phyloP scores from a whole-genome alignment of 129 eudicot genomes.

The Lonicera japonica region DNA sequence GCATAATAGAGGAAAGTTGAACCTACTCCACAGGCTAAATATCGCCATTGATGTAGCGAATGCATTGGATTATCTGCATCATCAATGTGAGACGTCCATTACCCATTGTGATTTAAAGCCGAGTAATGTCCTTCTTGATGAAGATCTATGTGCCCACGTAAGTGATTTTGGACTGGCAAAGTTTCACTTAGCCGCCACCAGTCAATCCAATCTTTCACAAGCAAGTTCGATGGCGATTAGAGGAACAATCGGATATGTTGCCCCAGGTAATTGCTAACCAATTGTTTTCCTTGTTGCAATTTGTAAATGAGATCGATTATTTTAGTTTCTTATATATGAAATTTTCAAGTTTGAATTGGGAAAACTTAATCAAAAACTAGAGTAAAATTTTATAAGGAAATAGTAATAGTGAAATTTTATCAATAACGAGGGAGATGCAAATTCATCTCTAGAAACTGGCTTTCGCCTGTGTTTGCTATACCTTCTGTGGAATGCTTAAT shows the following conservation, averaged over 20 bases:
- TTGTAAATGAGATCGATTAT: too few species aligned
- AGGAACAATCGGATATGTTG: constrained; percentile 15
- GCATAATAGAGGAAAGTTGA: not conserved
- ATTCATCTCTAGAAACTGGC: too few species aligned
- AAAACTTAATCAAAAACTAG: too few species aligned
- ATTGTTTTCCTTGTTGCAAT: too few species aligned
- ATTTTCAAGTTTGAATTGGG: too few species aligned
- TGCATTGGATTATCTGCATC: constrained; percentile 14
- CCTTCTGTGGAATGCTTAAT: too few species aligned
- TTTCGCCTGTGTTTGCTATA: too few species aligned
- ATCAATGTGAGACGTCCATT: not conserved
- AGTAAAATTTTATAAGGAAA: too few species aligned
- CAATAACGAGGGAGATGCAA: too few species aligned
- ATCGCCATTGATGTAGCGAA: constrained; percentile 15
- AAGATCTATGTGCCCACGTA: constrained; percentile 10
- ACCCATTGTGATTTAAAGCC: constrained; percentile 12
- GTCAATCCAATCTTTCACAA: not conserved
- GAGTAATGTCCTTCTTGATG: constrained; percentile 15
- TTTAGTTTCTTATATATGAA: too few species aligned
- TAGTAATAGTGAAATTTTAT: too few species aligned
- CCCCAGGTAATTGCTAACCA: constrained; percentile 14
- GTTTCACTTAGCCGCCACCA: not conserved
- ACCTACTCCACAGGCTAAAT: constrained; percentile 5
- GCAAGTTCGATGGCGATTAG: constrained; percentile 2
- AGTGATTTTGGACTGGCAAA: constrained; percentile 21